Evolutionary conservation across 75 land plant genomes (phyloP).

Genomic region (Pinus tabuliformis): DNA sequence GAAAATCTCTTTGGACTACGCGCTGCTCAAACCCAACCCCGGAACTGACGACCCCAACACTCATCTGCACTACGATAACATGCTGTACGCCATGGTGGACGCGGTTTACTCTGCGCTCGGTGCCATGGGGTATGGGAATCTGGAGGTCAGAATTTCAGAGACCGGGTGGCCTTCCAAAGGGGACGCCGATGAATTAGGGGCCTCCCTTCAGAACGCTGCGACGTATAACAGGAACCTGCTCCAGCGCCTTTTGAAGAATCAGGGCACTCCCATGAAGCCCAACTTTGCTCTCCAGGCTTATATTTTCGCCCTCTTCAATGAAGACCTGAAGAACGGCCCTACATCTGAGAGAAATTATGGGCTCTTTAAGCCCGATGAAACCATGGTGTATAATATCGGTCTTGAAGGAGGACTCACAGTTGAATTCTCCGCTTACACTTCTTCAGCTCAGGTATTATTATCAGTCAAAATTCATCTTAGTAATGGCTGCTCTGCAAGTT

Average conservation of each 20-base stretch:
- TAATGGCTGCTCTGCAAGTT: no score
- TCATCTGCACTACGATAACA: constrained; percentile 62
- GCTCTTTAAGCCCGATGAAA: constrained; percentile 56
- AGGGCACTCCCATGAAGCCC: constrained; percentile 74
- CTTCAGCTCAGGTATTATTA: constrained; percentile 20
- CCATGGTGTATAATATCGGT: constrained; percentile 66
- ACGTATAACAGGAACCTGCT: constrained; percentile 59
- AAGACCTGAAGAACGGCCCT: constrained; percentile 75
- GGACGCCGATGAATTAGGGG: constrained; percentile 57
- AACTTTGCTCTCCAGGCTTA: constrained; percentile 48
- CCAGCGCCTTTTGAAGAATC: constrained; percentile 31
- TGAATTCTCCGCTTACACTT: constrained; percentile 32
- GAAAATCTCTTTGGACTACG: constrained; percentile 47
- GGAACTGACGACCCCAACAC: constrained; percentile 66
- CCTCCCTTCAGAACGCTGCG: constrained; percentile 49
- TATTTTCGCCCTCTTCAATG: constrained; percentile 74
- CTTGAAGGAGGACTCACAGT: constrained; percentile 24
- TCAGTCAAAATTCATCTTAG: no score
- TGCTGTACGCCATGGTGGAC: constrained; percentile 79
- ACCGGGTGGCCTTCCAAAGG: constrained; percentile 90
- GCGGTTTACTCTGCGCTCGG: constrained; percentile 55
- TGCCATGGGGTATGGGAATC: constrained; percentile 38
- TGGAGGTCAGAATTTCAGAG: constrained; percentile 67
- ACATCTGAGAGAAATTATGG: constrained; percentile 86
- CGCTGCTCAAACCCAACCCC: constrained; percentile 32